Evolutionary conservation across 345 rosid species (phyloP), one percentile per base, ranked within the genome.

Genomic region (Brassica napus): DNA sequence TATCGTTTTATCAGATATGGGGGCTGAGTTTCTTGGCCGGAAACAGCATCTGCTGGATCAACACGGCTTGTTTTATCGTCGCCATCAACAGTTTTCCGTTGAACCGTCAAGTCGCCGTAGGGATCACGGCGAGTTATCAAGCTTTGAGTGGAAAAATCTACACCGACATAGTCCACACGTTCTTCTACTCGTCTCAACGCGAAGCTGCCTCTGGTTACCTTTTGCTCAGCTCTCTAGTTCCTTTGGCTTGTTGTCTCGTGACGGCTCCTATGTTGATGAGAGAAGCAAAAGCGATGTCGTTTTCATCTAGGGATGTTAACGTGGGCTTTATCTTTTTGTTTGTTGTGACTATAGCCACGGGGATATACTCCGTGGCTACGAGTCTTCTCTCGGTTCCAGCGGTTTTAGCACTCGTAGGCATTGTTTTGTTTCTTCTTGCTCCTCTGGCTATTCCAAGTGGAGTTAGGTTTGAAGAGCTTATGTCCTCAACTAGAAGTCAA

Each of bases 11-110:
- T 2, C 88, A 80, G 12, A 71, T 94, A 14, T 91, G 91, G 84
- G 31, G 84, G 23, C 89, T 95, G 39, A 86, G 93, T 12, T 84
- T 90, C 16, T 6, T 95, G 12, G 96, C 96, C 3, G 99, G 98
- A 61, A 93, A 93, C 77, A 91, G 98, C 77, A 91, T 94, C n/a
- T 94, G 98, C 42, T 94, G 98, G 98, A 86, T 94, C 83, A 94
- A 94, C 84, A 92, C 98, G 0, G 98, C 90, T 14, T 88, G 90
- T 42, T 92, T 89, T 65, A 71, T 88, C 1, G 90, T 86, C 0
- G 78, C 82, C 0, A 94, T 91, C 24, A 73, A 76, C 1, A 89
- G 85, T 58, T 91, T 92, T 68, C 87, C 94, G 0, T 18, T 59
- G 21, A 81, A 88, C 28, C 87, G 88, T 12, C 96, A 91, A 57